Evolutionary conservation across 768 basidiomycete genomes (phyloP).

Genomic region (Lactarius deliciosus): DNA sequence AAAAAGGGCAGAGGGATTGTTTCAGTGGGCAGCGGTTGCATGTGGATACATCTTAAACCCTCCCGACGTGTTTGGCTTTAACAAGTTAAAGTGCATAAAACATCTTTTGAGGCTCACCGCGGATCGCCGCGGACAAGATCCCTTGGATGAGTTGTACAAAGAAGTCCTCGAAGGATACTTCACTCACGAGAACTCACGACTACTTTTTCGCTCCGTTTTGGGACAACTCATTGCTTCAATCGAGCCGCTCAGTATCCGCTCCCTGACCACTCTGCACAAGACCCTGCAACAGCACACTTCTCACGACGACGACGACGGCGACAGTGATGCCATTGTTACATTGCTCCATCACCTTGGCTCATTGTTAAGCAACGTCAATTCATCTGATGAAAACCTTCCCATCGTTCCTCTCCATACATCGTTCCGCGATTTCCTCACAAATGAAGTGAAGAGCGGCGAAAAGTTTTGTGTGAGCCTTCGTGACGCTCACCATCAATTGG

Average conservation of each 20-base stretch:
- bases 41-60: background rate
- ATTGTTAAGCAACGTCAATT: slow-evolving; percentile 5
- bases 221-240: background rate
- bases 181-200: background rate
- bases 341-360: slow-evolving; percentile 5
- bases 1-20: background rate
- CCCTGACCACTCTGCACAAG: background rate
- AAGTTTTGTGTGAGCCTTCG: background rate
- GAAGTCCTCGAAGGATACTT: background rate
- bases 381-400: background rate
- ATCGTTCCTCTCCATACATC: background rate
- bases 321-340: background rate
- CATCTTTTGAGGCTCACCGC: background rate
- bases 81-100: background rate
- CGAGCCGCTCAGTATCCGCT: background rate
- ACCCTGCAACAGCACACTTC: no score
- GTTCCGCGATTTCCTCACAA: slow-evolving; percentile 9
- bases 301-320: no score
- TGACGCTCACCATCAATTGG: background rate
- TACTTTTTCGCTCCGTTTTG: background rate
- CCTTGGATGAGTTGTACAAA: background rate
- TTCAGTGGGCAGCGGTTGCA: background rate
- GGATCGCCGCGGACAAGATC: background rate
- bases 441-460: background rate
- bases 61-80: background rate